phyloP scores from a whole-genome alignment of 352 stramenopile species.

The Sclerospora graminicola region DNA sequence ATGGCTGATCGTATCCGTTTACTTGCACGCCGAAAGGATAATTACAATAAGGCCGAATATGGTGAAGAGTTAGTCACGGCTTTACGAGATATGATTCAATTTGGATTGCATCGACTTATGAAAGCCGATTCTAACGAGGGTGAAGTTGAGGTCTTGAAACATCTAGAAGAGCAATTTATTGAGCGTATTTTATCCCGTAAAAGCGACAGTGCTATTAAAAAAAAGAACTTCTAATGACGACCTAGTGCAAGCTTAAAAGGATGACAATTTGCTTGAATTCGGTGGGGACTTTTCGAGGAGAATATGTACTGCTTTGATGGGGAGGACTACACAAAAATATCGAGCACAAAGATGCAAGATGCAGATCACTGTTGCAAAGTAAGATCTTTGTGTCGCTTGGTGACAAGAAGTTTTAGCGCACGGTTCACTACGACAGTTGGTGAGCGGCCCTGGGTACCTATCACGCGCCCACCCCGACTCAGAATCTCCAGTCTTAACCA shows the following conservation, averaged over 20 bases:
- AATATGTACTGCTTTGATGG: constrained; percentile 84
- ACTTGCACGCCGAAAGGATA: constrained; percentile 26
- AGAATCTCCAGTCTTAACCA: too few relatives aligned
- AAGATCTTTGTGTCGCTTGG: too few relatives aligned
- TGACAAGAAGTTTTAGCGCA: too few relatives aligned
- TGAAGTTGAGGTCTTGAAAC: constrained; percentile 27
- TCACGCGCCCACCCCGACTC: too few relatives aligned
- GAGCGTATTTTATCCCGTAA: constrained; percentile 31
- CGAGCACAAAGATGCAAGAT: constrained; percentile 29
- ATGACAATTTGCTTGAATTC: constrained; percentile 37
- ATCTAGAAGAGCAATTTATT: constrained; percentile 49
- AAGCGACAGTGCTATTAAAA: constrained; percentile 1
- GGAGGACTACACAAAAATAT: constrained; percentile 48
- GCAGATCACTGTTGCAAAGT: too few relatives aligned
- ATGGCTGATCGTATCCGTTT: constrained; percentile 69
- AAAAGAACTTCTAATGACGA: constrained; percentile 2
- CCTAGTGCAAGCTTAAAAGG: constrained; percentile 4
- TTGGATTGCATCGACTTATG: constrained; percentile 62
- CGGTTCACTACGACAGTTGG: too few relatives aligned
- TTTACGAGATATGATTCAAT: constrained; percentile 63
- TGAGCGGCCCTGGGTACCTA: too few relatives aligned
- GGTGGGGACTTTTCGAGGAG: constrained; percentile 54
- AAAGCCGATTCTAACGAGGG: constrained; percentile 21
- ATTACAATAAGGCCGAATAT: constrained; percentile 10
- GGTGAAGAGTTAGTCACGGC: constrained; percentile 35